Conservation (phyloP, 139 green algal genomes). For the Limnomonas spitsbergensis region DNA sequence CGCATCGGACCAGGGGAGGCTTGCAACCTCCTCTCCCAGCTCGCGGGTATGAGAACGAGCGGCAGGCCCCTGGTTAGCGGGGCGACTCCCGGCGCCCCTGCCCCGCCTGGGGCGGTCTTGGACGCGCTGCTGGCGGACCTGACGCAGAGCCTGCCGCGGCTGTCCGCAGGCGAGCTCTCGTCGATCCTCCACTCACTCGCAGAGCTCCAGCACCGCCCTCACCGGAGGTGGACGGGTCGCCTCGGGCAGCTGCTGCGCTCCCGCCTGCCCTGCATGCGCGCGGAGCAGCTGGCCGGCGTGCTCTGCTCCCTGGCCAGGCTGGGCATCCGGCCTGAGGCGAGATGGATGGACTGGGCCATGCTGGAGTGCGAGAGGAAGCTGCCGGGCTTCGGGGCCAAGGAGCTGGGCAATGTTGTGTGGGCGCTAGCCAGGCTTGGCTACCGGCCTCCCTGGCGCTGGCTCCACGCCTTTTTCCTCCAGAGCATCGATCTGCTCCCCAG, state of each 20-base stretch:
- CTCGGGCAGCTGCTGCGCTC: neutral
- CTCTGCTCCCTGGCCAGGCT: neutral
- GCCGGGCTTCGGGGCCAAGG: neutral
- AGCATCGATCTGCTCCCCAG: neutral
- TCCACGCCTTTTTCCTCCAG: neutral
- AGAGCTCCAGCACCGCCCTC: neutral
- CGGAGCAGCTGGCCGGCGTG: neutral
- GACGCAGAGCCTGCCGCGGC: neutral
- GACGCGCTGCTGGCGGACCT: neutral
- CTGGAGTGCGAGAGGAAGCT: neutral
- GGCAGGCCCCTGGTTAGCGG: neutral
- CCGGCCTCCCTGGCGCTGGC: neutral
- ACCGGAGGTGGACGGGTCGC: neutral
- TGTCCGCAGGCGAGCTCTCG: neutral
- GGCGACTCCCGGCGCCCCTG: neutral
- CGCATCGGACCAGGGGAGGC: neutral
- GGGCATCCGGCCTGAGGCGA: neutral
- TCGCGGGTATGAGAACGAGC: neutral
- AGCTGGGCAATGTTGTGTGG: neutral
- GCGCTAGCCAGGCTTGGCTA: neutral
- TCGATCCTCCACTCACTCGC: neutral
- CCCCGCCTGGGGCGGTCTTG: neutral
- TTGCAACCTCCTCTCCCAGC: neutral
- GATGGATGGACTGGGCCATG: neutral
- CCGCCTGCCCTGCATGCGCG: neutral